These are phyloP conservation scores for Pythium aquatile DNA, from an alignment of 352 stramenopile genomes.

Conservation along the genomic window DNA sequence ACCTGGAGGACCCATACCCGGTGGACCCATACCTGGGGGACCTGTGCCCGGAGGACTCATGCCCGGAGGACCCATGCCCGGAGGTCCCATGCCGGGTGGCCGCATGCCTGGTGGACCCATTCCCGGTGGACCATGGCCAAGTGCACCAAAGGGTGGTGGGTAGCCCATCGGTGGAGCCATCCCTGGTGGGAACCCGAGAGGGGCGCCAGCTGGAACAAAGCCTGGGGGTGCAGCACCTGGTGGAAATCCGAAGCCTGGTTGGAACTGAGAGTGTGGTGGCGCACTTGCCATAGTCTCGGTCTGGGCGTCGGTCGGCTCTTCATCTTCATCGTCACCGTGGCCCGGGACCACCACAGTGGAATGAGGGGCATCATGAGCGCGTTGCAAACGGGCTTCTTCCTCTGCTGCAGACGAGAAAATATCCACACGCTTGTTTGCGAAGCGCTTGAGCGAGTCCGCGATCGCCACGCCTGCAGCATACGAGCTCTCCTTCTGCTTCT, in stretches of 20 bases:
- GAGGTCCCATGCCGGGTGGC: constrained; percentile 7
- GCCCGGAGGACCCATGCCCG: constrained; percentile 15
- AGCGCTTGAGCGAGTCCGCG: constrained; percentile 91
- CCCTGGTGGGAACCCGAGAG: constrained; percentile 10
- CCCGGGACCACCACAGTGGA: background rate
- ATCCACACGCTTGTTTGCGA: constrained; percentile 91
- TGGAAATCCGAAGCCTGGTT: constrained; percentile 10
- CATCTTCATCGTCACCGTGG: constrained; percentile 34
- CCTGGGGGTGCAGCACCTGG: constrained; percentile 10
- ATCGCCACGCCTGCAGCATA: constrained; percentile 95
- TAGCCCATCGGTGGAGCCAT: constrained; percentile 23
- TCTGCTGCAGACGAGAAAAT: constrained; percentile 92
- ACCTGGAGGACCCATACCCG: constrained; percentile 30
- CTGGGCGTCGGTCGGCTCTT: constrained; percentile 4
- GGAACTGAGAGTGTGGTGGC: constrained; percentile 18
- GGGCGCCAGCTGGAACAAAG: constrained; percentile 7
- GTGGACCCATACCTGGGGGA: constrained; percentile 33
- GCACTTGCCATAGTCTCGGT: background rate
- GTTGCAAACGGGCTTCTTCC: constrained; percentile 69
- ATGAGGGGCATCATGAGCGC: constrained; percentile 34
- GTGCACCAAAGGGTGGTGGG: background rate
- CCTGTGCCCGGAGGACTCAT: constrained; percentile 25
- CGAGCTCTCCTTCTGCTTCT: constrained; percentile 97
- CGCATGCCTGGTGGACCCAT: constrained; percentile 26
- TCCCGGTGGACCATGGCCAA: constrained; percentile 20